These are phyloP conservation scores for Russula lepida DNA, from an alignment of 768 basidiomycete species.

Conservation along the genomic window DNA sequence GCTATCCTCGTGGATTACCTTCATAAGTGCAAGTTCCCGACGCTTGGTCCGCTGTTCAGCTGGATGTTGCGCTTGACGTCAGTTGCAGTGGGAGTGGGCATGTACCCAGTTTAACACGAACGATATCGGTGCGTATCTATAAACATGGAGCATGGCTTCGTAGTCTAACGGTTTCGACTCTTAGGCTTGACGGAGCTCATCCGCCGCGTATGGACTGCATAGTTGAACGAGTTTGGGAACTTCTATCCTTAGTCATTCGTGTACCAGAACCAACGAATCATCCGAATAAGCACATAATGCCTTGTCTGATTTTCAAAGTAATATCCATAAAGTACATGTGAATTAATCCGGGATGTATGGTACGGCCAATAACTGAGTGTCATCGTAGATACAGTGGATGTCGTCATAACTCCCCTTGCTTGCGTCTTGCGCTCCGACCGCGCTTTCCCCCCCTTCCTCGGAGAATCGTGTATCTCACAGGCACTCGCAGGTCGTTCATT, in stretches of 20 bases:
- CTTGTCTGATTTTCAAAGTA: not conserved
- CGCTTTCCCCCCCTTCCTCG: not conserved
- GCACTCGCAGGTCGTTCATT: not conserved
- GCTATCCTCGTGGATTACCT: conserved; percentile 78
- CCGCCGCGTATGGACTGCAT: conserved; percentile 76
- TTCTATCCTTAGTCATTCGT: not conserved
- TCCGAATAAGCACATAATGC: not conserved
- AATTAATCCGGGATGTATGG: not conserved
- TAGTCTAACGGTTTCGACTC: conserved; percentile 1
- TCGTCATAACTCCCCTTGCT: too few relatives aligned
- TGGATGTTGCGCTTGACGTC: conserved; percentile 78
- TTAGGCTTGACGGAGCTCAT: conserved; percentile 82
- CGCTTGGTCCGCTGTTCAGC: conserved; percentile 54
- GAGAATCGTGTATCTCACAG: not conserved
- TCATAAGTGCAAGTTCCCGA: conserved; percentile 89
- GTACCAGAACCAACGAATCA: conserved; percentile 2
- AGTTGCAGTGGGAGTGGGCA: conserved; percentile 73
- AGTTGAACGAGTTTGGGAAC: not conserved
- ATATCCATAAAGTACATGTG: not conserved
- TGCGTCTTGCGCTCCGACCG: too few relatives aligned
- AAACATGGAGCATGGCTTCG: too few relatives aligned
- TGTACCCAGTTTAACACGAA: conserved; percentile 98
- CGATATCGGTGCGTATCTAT: conserved; percentile 71
- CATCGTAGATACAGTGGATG: not conserved
- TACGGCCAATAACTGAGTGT: not conserved